Conservation (phyloP, 768 basidiomycete species). For the Rhizopogon roseolus region DNA sequence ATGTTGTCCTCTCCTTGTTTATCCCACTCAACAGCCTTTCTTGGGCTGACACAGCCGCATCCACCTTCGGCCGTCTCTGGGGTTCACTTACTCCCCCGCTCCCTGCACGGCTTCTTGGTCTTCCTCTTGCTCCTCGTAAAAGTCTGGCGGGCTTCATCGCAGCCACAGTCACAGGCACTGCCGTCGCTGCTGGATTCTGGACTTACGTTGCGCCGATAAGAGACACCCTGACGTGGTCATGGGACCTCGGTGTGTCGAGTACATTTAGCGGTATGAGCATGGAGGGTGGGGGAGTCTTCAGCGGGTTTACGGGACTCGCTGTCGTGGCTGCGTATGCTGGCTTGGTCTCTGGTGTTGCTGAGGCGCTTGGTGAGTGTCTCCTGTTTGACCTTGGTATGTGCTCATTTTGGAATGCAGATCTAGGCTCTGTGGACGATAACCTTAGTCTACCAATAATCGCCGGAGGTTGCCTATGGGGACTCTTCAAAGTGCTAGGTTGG, state of each 20-base stretch:
- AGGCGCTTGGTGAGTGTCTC: conserved; percentile 71
- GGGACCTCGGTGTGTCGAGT: conserved; percentile 44
- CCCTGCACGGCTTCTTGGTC: conserved; percentile 42
- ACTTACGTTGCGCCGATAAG: conserved; percentile 49
- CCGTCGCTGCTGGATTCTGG: conserved; percentile 72
- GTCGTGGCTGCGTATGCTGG: conserved; percentile 63
- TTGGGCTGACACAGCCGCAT: conserved; percentile 95
- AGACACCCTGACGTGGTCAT: conserved; percentile 47
- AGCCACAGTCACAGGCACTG: conserved; percentile 66
- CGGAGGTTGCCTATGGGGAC: conserved; percentile 63
- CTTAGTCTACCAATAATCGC: conserved; percentile 85
- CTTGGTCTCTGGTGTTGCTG: conserved; percentile 78
- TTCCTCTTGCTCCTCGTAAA: conserved; percentile 79
- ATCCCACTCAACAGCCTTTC: conserved; percentile 56
- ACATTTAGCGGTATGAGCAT: conserved; percentile 12
- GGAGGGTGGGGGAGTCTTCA: conserved; percentile 9
- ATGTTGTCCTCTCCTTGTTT: neutral
- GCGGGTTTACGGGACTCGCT: conserved; percentile 41
- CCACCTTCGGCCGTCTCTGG: conserved; percentile 84
- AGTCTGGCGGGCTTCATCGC: conserved; percentile 82
- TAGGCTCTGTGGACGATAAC: conserved; percentile 86
- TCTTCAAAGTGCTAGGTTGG: conserved; percentile 39
- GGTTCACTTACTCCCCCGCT: conserved; percentile 64
- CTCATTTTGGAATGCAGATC: conserved; percentile 42
- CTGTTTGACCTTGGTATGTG: conserved; percentile 1